These are phyloP conservation scores for Boletus edulis DNA, from an alignment of 768 basidiomycete genomes.

Conservation along the genomic window DNA sequence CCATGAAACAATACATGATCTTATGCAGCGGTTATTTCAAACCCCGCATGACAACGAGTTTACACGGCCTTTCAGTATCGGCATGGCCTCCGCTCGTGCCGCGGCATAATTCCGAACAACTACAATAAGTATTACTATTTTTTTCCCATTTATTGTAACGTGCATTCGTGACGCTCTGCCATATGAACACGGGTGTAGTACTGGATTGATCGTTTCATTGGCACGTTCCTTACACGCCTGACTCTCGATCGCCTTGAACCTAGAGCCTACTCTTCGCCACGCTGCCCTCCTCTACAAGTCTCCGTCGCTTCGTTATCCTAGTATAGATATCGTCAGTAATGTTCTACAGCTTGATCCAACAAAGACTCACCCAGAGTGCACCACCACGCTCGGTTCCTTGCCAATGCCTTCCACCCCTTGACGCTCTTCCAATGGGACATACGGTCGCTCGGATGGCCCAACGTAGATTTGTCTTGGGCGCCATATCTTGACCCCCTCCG, in stretches of 20 bases:
- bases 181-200: too few relatives aligned
- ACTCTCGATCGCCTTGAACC: not conserved
- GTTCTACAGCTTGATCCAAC: not conserved
- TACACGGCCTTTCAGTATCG: too few relatives aligned
- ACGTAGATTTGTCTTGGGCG: conserved; percentile 84
- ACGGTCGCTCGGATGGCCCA: conserved; percentile 72
- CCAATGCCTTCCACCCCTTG: conserved; percentile 48
- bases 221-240: not conserved
- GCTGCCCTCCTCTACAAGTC: conserved; percentile 25
- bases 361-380: conserved; percentile 71
- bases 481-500: conserved; percentile 93
- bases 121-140: too few relatives aligned
- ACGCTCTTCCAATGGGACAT: conserved; percentile 64
- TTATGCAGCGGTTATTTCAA: conserved; percentile 16
- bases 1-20: not conserved
- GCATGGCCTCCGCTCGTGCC: too few relatives aligned
- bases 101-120: too few relatives aligned
- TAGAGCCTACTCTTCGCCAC: conserved; percentile 30
- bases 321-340: not conserved
- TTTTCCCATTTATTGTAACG: too few relatives aligned
- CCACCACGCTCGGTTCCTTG: conserved; percentile 59
- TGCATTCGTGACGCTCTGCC: too few relatives aligned
- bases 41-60: conserved; percentile 18
- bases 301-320: conserved; percentile 34
- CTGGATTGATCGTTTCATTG: not conserved